Evolutionary conservation across 2,329 filamentous ascomycete genomes (phyloP).

Genomic region (Xylaria sp.): DNA sequence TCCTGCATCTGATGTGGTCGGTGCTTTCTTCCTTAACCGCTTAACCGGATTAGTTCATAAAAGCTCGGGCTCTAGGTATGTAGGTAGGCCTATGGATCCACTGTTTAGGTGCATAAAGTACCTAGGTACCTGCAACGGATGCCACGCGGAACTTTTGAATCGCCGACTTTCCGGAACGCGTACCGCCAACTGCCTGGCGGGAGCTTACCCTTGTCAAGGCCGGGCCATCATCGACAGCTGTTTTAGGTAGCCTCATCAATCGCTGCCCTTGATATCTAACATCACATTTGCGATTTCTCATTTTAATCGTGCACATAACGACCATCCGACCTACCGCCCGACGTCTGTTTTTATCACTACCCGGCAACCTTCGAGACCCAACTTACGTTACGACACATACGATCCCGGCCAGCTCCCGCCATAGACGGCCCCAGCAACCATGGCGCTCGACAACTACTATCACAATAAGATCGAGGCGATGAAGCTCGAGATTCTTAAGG

Average conservation of each 20-base stretch:
- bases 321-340: background rate
- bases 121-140: background rate
- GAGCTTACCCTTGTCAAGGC: constrained; percentile 12
- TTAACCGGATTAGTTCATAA: too few species aligned
- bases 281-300: constrained; percentile 2
- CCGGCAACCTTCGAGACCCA: background rate
- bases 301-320: background rate
- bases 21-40: background rate
- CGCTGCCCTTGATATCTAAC: background rate
- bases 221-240: constrained; percentile 18
- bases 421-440: constrained; percentile 55
- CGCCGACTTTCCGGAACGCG: constrained; percentile 30
- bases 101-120: too few species aligned
- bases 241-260: constrained; percentile 19
- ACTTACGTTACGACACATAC: constrained; percentile 16
- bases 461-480: constrained; percentile 99
- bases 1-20: background rate
- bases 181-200: constrained; percentile 30
- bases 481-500: constrained; percentile 99
- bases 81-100: too few species aligned
- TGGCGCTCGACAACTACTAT: constrained; percentile 99
- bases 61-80: too few species aligned
- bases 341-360: background rate
- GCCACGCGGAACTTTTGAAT: constrained; percentile 28
- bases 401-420: constrained; percentile 19